Evolutionary conservation across 2,329 filamentous ascomycete species (phyloP).

Genomic region (Amylocarpus encephaloides): DNA sequence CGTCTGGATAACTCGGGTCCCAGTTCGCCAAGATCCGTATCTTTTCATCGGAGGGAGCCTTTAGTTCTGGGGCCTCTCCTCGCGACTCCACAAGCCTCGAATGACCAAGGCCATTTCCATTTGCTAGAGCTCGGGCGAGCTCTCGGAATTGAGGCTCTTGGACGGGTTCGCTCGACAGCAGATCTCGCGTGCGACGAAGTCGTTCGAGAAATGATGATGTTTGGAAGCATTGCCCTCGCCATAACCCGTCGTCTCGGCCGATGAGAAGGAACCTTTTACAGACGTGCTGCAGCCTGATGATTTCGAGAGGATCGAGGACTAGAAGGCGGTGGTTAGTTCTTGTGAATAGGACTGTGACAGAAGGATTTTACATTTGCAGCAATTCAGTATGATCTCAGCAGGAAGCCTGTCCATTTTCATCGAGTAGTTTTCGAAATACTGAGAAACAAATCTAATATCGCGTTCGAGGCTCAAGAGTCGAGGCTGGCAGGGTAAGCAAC

Average conservation of each 20-base stretch:
- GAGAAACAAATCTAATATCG: too few species aligned
- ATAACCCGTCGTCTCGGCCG: conserved; percentile 68
- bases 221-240: conserved; percentile 70
- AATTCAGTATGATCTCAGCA: conserved; percentile 28
- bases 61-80: conserved; percentile 20
- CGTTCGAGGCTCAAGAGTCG: not conserved
- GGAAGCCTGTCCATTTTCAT: conserved; percentile 23
- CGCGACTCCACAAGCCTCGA: conserved; percentile 21
- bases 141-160: conserved; percentile 36
- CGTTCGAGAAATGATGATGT: conserved; percentile 59
- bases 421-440: too few species aligned
- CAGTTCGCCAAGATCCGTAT: conserved; percentile 66
- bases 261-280: conserved; percentile 60
- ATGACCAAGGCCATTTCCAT: conserved; percentile 25
- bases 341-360: too few species aligned
- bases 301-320: conserved; percentile 59
- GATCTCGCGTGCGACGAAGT: conserved; percentile 47
- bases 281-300: conserved; percentile 63
- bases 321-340: conserved; percentile 5
- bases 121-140: conserved; percentile 24
- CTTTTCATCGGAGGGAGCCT: conserved; percentile 33
- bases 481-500: not conserved
- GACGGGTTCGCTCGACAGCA: conserved; percentile 34
- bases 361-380: conserved; percentile 20
- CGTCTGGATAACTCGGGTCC: conserved; percentile 69